Evolutionary conservation across 495 filamentous ascomycete species (phyloP), one percentile per base, ranked within the genome.

Genomic region (Penicillium silybi): DNA sequence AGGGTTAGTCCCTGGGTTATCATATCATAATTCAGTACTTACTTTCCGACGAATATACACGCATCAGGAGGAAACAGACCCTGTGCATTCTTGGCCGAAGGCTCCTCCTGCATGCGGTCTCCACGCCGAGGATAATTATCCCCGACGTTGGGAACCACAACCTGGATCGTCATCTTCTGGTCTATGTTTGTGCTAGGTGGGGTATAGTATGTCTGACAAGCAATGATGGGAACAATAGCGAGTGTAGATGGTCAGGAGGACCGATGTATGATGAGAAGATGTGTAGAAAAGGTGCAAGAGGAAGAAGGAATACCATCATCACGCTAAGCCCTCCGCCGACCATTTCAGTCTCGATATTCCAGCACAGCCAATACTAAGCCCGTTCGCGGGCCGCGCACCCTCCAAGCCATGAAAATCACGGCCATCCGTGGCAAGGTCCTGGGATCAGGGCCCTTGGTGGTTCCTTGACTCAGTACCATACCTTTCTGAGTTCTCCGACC

Each of bases 31-130:
- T 37, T 25, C 17, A 15, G 22, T 7, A 62, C 58, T 44, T 50
- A 59, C 62, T 64, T 64, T 40, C 62, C 62, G 48, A 62, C 54
- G 46, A 64, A 61, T 35, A 64, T 50, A 41, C 62, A 64, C 13
- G 62, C 62, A 44, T 52, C 55, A 1, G 62, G 62, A 41, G 58
- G 44, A 26, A 62, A 64, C 13, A 64, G 32, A n/a, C 62, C 58
- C 47, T 64, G 62, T 0, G 62, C 62, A 45, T 64, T 64, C 25
- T 59, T 59, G 10, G 48, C 50, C 11, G 54, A 56, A 16, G 62
- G 62, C 38, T 49, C 44, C 40, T 64, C 58, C 1, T 35, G 17
- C 47, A 56, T 20, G 16, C 62, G 59, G 44, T 62, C 58, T 23
- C 38, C 41, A 16, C 61, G 57, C 19, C 48, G 44, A 22, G 60